Percentiles rank a stretch among this genome's conserved stretches.
Conservation (phyloP, 306 rosid genomes). For the Luffa acutangula region DNA sequence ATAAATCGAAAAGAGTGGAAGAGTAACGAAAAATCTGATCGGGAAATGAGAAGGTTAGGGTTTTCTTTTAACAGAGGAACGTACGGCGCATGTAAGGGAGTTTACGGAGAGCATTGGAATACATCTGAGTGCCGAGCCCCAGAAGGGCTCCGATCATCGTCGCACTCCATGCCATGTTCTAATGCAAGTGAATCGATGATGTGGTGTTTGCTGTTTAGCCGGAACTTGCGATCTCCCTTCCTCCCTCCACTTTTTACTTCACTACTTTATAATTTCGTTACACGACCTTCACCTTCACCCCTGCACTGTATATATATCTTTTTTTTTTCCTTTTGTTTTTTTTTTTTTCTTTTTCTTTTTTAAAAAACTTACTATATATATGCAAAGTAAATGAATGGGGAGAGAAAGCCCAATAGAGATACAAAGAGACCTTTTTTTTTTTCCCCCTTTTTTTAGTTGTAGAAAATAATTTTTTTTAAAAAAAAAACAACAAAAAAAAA, state of each 20-base stretch:
- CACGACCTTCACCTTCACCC: not conserved
- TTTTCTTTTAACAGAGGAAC: not conserved
- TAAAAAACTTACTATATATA: too few species aligned
- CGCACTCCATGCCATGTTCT: conserved; percentile 52
- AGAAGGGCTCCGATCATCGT: conserved; percentile 78
- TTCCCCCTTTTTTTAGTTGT: too few species aligned
- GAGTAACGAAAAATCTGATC: not conserved
- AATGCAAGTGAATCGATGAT: not conserved
- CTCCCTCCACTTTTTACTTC: not conserved
- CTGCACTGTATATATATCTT: too few species aligned
- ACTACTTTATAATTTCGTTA: not conserved
- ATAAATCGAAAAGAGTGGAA: conserved; percentile 13
- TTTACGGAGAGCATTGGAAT: conserved; percentile 94
- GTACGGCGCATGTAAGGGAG: conserved; percentile 98
- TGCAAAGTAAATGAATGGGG: too few species aligned
- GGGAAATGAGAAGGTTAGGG: not conserved
- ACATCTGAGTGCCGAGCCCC: conserved; percentile 83
- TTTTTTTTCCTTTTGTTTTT: too few species aligned
- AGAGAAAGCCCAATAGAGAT: too few species aligned
- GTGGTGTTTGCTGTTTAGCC: not conserved
- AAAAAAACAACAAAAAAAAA: too few species aligned
- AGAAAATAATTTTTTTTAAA: too few species aligned
- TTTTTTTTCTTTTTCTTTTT: too few species aligned
- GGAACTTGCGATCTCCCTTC: not conserved
- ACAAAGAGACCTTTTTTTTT: too few species aligned